Evolutionary conservation across 2,329 filamentous ascomycete species (phyloP).

Genomic region (Colletotrichum godetiae): DNA sequence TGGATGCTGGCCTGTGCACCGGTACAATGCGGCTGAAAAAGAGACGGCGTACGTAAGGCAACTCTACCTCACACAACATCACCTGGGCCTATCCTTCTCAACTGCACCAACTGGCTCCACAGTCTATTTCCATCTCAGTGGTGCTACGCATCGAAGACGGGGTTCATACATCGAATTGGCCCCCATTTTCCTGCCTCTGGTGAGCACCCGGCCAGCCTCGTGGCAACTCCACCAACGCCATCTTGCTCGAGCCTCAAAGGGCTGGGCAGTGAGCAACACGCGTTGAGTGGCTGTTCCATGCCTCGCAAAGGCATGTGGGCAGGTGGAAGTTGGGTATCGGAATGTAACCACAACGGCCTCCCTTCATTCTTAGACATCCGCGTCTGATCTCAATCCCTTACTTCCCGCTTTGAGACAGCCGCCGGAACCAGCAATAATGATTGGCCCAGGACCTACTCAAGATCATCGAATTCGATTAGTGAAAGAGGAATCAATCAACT

Average conservation of each 20-base stretch:
- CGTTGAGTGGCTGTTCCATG: background rate
- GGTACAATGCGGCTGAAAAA: constrained; percentile 19
- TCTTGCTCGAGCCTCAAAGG: background rate
- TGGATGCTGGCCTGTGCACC: constrained; percentile 21
- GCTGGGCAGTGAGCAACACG: background rate
- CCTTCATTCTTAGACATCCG: background rate
- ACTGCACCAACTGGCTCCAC: background rate
- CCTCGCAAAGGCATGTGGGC: background rate
- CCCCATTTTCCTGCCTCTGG: background rate
- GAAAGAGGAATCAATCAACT: background rate
- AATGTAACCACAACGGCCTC: background rate
- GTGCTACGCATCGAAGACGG: background rate
- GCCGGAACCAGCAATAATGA: background rate
- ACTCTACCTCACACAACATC: constrained; percentile 11
- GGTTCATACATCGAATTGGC: no score
- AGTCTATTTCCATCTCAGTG: background rate
- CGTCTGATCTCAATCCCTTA: background rate
- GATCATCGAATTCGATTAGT: background rate
- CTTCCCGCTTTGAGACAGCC: background rate
- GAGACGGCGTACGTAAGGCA: background rate
- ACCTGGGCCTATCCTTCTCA: background rate
- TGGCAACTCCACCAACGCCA: background rate
- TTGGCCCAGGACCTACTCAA: background rate
- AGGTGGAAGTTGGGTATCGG: background rate
- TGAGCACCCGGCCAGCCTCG: background rate